These are phyloP conservation scores for Rhodotorula toruloides DNA, from an alignment of 768 basidiomycete genomes.

Conservation along the genomic window DNA sequence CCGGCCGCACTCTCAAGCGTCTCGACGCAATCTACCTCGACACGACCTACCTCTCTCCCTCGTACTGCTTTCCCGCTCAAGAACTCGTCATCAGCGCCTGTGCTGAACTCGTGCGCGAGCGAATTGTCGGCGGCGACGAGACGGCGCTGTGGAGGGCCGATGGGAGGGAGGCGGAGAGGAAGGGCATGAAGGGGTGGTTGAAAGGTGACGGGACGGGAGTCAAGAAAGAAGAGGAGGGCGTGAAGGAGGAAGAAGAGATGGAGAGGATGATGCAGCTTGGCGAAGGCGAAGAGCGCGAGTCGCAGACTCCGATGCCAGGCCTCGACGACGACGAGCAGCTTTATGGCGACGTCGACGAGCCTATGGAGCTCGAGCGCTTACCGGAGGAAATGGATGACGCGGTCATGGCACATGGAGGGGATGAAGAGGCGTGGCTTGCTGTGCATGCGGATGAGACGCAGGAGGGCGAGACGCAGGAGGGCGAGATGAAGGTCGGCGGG, in stretches of 20 bases:
- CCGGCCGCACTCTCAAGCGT: constrained; percentile 58
- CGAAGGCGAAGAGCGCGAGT: no score
- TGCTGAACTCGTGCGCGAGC: constrained; percentile 57
- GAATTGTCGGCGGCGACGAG: constrained; percentile 37
- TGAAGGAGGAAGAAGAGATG: not conserved
- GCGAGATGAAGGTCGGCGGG: not conserved
- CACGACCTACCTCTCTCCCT: constrained; percentile 57
- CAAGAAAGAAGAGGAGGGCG: constrained; percentile 4
- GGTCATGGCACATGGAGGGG: not conserved
- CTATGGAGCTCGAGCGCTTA: not conserved
- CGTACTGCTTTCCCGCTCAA: constrained; percentile 94
- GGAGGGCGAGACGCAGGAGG: not conserved
- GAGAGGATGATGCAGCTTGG: not conserved
- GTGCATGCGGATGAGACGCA: not conserved
- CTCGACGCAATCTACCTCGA: constrained; percentile 89
- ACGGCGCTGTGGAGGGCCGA: constrained; percentile 36
- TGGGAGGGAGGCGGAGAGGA: constrained; percentile 34
- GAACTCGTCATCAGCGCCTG: constrained; percentile 90
- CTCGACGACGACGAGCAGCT: constrained; percentile 6
- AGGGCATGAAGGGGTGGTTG: constrained; percentile 42
- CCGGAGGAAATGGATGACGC: not conserved
- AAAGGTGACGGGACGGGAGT: constrained; percentile 9
- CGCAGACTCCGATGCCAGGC: no score
- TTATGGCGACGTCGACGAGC: not conserved
- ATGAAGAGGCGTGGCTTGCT: constrained; percentile 15